These are phyloP conservation scores for Rhodotorula toruloides DNA, from an alignment of 768 basidiomycete genomes.

Conservation along the genomic window DNA sequence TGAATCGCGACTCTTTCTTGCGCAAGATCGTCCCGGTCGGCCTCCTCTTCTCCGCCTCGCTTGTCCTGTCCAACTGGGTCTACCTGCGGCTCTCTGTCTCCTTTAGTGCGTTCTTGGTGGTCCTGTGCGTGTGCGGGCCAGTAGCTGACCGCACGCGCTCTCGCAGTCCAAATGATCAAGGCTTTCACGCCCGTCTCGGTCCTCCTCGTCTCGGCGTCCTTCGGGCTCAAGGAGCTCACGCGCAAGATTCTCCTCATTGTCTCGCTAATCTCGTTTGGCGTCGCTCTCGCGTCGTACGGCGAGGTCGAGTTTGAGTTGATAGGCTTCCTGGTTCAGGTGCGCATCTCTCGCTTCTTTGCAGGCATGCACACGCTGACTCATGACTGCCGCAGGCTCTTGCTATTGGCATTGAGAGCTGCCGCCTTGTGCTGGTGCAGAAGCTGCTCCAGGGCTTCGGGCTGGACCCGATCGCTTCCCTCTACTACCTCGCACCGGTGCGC, in stretches of 20 bases:
- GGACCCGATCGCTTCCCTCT: slow-evolving; percentile 19
- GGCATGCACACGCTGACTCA: neutral
- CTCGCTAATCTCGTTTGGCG: slow-evolving; percentile 79
- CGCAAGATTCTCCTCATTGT: slow-evolving; percentile 55
- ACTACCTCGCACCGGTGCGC: slow-evolving; percentile 39
- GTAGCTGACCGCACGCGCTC: no score
- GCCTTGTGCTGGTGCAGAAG: slow-evolving; percentile 92
- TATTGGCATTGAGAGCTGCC: slow-evolving; percentile 76
- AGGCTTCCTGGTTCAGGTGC: slow-evolving; percentile 74
- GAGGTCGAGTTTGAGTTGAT: slow-evolving; percentile 77
- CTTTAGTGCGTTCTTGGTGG: slow-evolving; percentile 53
- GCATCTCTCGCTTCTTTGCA: slow-evolving; percentile 48
- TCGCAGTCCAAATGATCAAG: slow-evolving; percentile 56
- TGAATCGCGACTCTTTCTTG: slow-evolving; percentile 71
- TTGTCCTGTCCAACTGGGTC: slow-evolving; percentile 84
- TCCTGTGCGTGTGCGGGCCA: neutral
- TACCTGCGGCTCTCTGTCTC: slow-evolving; percentile 83
- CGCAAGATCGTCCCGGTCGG: slow-evolving; percentile 84
- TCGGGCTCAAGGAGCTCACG: slow-evolving; percentile 73
- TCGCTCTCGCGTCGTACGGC: slow-evolving; percentile 79
- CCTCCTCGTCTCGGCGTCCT: slow-evolving; percentile 83
- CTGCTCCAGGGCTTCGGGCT: slow-evolving; percentile 92
- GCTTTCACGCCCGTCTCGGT: slow-evolving; percentile 86
- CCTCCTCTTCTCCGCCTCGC: slow-evolving; percentile 59
- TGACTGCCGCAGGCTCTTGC: slow-evolving; percentile 9